phyloP scores from a whole-genome alignment of 2,329 filamentous ascomycete genomes.

The Aureobasidium sp. region DNA sequence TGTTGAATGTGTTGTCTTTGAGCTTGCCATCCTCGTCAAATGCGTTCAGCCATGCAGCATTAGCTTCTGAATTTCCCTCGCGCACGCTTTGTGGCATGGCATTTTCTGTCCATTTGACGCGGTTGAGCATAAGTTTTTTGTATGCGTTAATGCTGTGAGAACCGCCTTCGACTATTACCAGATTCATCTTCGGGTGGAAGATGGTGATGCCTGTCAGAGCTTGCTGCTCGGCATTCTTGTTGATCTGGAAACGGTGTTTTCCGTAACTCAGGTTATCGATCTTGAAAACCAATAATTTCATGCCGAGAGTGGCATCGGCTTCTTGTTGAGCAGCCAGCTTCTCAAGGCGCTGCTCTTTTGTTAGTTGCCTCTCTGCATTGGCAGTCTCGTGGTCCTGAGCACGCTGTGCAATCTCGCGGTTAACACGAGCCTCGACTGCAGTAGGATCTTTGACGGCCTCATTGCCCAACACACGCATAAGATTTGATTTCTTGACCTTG shows the following conservation, averaged over 20 bases:
- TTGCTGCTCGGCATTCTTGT: constrained; percentile 84
- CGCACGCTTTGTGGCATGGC: constrained; percentile 52
- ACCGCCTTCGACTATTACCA: constrained; percentile 89
- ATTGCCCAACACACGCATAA: constrained; percentile 94
- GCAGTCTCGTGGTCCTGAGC: constrained; percentile 66
- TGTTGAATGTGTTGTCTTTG: constrained; percentile 76
- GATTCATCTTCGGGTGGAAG: constrained; percentile 79
- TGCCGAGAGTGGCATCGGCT: constrained; percentile 78
- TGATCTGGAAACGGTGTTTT: constrained; percentile 84
- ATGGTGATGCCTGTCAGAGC: constrained; percentile 84
- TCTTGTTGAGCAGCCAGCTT: constrained; percentile 79
- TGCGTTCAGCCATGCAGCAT: constrained; percentile 67
- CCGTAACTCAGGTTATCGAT: constrained; percentile 86
- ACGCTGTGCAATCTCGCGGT: constrained; percentile 83
- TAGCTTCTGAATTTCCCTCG: constrained; percentile 54
- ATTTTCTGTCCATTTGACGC: constrained; percentile 94
- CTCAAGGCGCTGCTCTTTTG: constrained; percentile 77
- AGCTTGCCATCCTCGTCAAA: constrained; percentile 70
- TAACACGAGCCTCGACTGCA: constrained; percentile 89
- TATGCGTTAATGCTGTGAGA: constrained; percentile 75
- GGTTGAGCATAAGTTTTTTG: constrained; percentile 87
- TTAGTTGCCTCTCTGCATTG: constrained; percentile 82
- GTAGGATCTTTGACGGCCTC: constrained; percentile 93
- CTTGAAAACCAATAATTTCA: constrained; percentile 81
- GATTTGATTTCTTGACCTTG: constrained; percentile 94